phyloP scores from a whole-genome alignment of 139 green algal genomes.

The Chlorella sorokiniana region DNA sequence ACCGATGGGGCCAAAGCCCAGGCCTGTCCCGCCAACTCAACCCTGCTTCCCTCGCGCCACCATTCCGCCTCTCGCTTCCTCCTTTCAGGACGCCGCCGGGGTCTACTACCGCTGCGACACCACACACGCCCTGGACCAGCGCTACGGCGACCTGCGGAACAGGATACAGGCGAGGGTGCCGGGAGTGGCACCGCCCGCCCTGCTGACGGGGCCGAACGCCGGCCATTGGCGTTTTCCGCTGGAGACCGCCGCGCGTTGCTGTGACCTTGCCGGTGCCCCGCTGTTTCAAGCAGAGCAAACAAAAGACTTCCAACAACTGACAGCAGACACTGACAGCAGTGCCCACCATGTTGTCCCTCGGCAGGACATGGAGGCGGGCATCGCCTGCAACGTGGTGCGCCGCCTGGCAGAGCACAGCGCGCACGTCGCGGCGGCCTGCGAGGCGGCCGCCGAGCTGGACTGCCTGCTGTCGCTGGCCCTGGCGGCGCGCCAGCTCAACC shows the following conservation, averaged over 20 bases:
- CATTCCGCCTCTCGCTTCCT: background rate
- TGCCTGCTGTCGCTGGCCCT: conserved; percentile 75
- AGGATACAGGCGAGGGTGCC: conserved; percentile 62
- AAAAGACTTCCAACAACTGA: too few species aligned
- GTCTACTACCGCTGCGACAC: conserved; percentile 71
- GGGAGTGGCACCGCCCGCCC: too few species aligned
- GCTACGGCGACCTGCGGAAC: conserved; percentile 80
- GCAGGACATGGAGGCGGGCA: conserved; percentile 25
- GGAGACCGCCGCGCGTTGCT: too few species aligned
- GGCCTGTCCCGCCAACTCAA: too few species aligned
- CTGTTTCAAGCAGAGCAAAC: too few species aligned
- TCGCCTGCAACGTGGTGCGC: background rate
- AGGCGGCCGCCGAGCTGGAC: conserved; percentile 77
- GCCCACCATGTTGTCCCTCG: background rate
- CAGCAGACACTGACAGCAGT: too few species aligned
- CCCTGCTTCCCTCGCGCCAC: background rate
- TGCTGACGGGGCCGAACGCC: too few species aligned
- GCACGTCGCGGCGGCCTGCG: conserved; percentile 46
- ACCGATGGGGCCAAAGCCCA: too few species aligned
- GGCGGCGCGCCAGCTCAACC: conserved; percentile 55
- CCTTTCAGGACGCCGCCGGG: conserved; percentile 10
- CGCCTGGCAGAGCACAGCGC: conserved; percentile 35
- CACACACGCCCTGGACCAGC: conserved; percentile 62
- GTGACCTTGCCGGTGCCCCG: too few species aligned
- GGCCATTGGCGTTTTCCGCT: too few species aligned